A percentile compares a stretch with the other conserved stretches of the same genome.
Evolutionary conservation across 2,329 filamentous ascomycete species (phyloP).

Genomic region (Xylaria sp.): DNA sequence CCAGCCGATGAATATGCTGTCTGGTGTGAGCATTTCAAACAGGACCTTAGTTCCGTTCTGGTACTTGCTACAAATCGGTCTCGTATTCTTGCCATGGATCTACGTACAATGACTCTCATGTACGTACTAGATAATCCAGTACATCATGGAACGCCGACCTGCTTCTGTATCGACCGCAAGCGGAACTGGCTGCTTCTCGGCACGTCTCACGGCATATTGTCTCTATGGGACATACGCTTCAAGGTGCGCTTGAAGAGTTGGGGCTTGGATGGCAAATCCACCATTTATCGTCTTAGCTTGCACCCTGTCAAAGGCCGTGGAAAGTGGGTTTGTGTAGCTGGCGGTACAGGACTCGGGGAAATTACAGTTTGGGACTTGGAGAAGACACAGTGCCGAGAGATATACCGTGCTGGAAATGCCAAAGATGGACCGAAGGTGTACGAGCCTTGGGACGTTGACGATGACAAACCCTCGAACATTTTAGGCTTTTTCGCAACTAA

Average conservation of each 20-base stretch:
- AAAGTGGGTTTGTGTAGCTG: slow-evolving; percentile 86
- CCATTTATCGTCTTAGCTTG: slow-evolving; percentile 79
- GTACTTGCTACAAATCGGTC: slow-evolving; percentile 86
- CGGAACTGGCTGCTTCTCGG: slow-evolving; percentile 91
- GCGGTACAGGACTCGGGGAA: slow-evolving; percentile 85
- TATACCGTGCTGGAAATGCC: slow-evolving; percentile 74
- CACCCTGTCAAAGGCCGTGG: slow-evolving; percentile 80
- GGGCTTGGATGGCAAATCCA: slow-evolving; percentile 80
- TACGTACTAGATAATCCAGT: slow-evolving; percentile 86
- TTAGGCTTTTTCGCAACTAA: slow-evolving; percentile 81
- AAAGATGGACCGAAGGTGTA: slow-evolving; percentile 70
- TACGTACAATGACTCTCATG: slow-evolving; percentile 82
- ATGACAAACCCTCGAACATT: slow-evolving; percentile 86
- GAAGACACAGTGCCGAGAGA: slow-evolving; percentile 84
- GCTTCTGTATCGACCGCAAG: slow-evolving; percentile 85
- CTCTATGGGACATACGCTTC: slow-evolving; percentile 98
- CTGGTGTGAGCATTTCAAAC: slow-evolving; percentile 91
- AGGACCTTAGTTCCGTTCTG: slow-evolving; percentile 80
- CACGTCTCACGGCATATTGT: slow-evolving; percentile 89
- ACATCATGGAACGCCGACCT: slow-evolving; percentile 89
- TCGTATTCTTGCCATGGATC: slow-evolving; percentile 81
- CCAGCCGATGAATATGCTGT: slow-evolving; percentile 76
- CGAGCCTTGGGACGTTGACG: slow-evolving; percentile 87
- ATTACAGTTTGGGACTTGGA: slow-evolving; percentile 96
- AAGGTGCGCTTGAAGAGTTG: slow-evolving; percentile 84